Percentiles rank a stretch among this genome's conserved stretches.
These are phyloP conservation scores for Termitomyces eurrhizus DNA, from an alignment of 768 basidiomycete species.

Conservation along the genomic window DNA sequence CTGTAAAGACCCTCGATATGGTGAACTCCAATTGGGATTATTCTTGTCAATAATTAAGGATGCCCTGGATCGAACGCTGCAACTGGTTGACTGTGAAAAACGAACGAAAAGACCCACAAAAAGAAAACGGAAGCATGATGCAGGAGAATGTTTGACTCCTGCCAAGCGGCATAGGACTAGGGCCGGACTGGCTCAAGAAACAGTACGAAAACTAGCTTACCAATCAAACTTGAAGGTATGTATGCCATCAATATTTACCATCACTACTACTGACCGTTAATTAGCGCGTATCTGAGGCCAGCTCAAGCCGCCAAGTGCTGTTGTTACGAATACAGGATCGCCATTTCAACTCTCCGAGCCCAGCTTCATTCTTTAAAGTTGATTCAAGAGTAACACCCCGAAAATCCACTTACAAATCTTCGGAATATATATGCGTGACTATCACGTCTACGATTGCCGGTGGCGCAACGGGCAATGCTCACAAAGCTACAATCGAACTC, in stretches of 20 bases:
- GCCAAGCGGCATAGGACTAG: slow-evolving; percentile 3
- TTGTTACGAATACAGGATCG: slow-evolving; percentile 1
- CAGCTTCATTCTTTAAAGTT: slow-evolving; percentile 9
- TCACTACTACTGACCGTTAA: background rate
- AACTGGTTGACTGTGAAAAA: background rate
- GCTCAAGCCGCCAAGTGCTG: background rate
- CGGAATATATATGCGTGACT: background rate
- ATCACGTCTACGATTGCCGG: background rate
- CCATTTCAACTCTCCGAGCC: slow-evolving; percentile 8
- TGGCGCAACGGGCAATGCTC: slow-evolving; percentile 1
- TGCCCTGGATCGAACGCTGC: background rate
- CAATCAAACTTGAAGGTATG: background rate
- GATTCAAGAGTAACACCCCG: background rate
- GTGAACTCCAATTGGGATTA: background rate
- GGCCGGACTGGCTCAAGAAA: background rate
- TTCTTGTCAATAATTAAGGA: background rate
- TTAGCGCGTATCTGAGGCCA: background rate
- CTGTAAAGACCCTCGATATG: slow-evolving; percentile 1
- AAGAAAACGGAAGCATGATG: background rate
- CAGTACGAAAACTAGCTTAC: background rate
- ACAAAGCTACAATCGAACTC: background rate
- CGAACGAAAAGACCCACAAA: background rate
- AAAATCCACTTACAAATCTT: background rate
- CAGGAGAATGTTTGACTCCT: background rate
- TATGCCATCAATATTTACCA: background rate